Conservation (phyloP, 306 rosid species). For the Acacia acuminata region DNA sequence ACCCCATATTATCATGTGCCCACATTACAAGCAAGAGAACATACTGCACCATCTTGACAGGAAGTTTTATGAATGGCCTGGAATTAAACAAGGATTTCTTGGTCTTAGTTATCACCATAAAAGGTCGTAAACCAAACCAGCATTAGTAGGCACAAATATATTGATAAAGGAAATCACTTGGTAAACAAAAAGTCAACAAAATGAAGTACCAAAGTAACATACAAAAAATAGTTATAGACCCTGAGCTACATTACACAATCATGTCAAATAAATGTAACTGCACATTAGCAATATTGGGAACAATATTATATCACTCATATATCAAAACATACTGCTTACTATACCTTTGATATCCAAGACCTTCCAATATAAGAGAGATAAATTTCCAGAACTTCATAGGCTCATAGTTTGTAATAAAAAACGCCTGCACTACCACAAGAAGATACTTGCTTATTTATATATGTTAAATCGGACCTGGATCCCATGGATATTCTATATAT, state of each 20-base stretch:
- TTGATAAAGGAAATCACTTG: neutral
- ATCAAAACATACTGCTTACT: conserved; percentile 33
- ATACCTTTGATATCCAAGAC: conserved; percentile 85
- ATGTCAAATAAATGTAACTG: conserved; percentile 14
- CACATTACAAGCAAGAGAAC: conserved; percentile 54
- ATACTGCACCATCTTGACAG: conserved; percentile 55
- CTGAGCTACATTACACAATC: conserved; percentile 6
- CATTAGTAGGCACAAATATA: conserved; percentile 22
- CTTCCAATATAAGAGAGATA: conserved; percentile 55
- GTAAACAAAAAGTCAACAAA: neutral
- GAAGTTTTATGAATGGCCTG: conserved; percentile 81
- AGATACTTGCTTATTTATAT: conserved; percentile 29
- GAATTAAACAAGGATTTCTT: conserved; percentile 36
- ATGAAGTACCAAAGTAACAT: neutral
- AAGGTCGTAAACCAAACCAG: conserved; percentile 18
- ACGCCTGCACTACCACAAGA: conserved; percentile 57
- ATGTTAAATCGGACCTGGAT: conserved; percentile 25
- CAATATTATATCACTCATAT: conserved; percentile 10
- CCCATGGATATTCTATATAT: conserved; percentile 16
- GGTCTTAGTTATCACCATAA: conserved; percentile 31
- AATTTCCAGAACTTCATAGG: conserved; percentile 79
- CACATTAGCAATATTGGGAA: conserved; percentile 17
- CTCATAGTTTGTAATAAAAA: conserved; percentile 79
- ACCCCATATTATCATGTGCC: conserved; percentile 54
- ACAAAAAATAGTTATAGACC: neutral